Evolutionary conservation across 2,329 filamentous ascomycete species (phyloP).

Genomic region (Colletotrichum lentis): DNA sequence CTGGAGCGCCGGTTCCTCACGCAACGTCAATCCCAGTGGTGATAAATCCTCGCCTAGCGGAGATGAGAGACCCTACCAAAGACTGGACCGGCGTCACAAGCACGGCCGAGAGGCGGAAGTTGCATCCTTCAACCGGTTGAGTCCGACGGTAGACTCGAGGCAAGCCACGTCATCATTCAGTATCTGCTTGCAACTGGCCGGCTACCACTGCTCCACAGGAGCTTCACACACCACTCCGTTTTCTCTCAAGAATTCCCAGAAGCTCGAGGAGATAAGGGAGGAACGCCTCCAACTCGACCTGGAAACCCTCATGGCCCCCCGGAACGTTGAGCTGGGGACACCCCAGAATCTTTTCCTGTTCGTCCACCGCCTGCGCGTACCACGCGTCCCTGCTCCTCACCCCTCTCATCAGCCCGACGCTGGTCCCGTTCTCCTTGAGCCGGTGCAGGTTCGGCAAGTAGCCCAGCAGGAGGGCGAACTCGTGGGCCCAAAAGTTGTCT

Average conservation of each 20-base stretch:
- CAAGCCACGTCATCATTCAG: neutral
- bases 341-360: slow-evolving; percentile 44
- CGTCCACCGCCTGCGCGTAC: slow-evolving; percentile 42
- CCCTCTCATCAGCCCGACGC: slow-evolving; percentile 44
- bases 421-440: slow-evolving; percentile 41
- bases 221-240: neutral
- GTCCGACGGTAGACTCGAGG: neutral
- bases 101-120: slow-evolving; percentile 38
- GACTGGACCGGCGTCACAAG: slow-evolving; percentile 48
- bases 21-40: slow-evolving; percentile 13
- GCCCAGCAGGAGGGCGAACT: slow-evolving; percentile 40
- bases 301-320: slow-evolving; percentile 46
- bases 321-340: slow-evolving; percentile 43
- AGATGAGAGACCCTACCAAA: slow-evolving; percentile 38
- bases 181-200: neutral
- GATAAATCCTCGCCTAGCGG: slow-evolving; percentile 18
- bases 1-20: slow-evolving; percentile 16
- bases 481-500: slow-evolving; percentile 45
- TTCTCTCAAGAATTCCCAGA: slow-evolving; percentile 40
- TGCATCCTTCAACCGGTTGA: neutral
- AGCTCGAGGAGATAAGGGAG: slow-evolving; percentile 42
- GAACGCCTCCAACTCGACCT: slow-evolving; percentile 44
- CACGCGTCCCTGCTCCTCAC: slow-evolving; percentile 43
- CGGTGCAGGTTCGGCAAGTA: slow-evolving; percentile 43
- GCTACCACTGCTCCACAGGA: neutral